These are phyloP conservation scores for Claviceps pusilla DNA, from an alignment of 2,329 filamentous ascomycete genomes.

Conservation along the genomic window DNA sequence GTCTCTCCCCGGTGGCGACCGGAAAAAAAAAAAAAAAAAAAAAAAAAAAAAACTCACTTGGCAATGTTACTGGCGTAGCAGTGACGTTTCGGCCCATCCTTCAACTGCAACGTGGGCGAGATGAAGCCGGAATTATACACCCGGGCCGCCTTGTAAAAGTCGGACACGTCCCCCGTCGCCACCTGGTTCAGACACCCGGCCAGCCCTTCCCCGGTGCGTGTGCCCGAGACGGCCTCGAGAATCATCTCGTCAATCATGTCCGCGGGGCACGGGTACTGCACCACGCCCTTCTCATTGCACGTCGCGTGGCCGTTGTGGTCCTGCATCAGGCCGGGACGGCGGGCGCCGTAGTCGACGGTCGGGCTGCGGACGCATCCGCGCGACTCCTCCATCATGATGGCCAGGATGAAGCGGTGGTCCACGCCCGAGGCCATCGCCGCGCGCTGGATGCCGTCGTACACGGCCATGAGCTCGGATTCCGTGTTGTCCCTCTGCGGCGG, in stretches of 20 bases:
- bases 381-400: slow-evolving; percentile 30
- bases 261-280: slow-evolving; percentile 15
- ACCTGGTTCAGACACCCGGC: slow-evolving; percentile 20
- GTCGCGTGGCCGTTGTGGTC: slow-evolving; percentile 20
- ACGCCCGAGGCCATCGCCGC: slow-evolving; percentile 16
- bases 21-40: not conserved
- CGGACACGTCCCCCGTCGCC: slow-evolving; percentile 8
- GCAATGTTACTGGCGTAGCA: slow-evolving; percentile 38
- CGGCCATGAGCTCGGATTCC: slow-evolving; percentile 10
- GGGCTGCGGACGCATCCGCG: slow-evolving; percentile 26
- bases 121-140: slow-evolving; percentile 35
- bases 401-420: slow-evolving; percentile 27
- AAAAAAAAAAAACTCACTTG: not conserved
- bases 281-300: slow-evolving; percentile 15
- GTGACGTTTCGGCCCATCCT: slow-evolving; percentile 23
- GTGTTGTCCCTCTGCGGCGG: not conserved
- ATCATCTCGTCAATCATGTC: slow-evolving; percentile 17
- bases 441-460: slow-evolving; percentile 19
- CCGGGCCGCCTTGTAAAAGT: slow-evolving; percentile 30
- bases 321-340: slow-evolving; percentile 29
- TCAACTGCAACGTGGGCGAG: slow-evolving; percentile 19
- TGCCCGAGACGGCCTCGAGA: slow-evolving; percentile 27
- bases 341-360: slow-evolving; percentile 25
- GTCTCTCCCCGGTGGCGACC: not conserved
- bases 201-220: slow-evolving; percentile 26